These are phyloP conservation scores for Crithidia fasciculata DNA, from an alignment of 208 protist species.

Conservation along the genomic window DNA sequence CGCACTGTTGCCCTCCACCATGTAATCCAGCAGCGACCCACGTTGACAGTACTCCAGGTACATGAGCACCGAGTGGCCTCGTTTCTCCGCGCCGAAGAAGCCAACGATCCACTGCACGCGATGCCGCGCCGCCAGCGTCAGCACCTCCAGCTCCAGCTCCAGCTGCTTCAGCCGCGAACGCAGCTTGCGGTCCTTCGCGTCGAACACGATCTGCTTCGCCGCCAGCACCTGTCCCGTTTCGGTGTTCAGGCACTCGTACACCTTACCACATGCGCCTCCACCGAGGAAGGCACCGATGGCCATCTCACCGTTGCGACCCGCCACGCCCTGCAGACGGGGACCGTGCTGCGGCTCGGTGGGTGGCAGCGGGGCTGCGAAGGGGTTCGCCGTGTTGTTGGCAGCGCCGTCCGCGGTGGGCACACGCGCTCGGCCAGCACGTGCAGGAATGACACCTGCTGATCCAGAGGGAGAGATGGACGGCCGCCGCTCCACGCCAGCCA, in stretches of 20 bases:
- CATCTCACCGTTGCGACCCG: slow-evolving; percentile 66
- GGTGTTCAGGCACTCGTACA: slow-evolving; percentile 88
- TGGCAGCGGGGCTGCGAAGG: slow-evolving; percentile 53
- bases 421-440: not conserved
- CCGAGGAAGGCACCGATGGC: slow-evolving; percentile 85
- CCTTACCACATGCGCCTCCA: slow-evolving; percentile 86
- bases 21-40: slow-evolving; percentile 84
- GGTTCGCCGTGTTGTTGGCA: not conserved
- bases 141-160: slow-evolving; percentile 85
- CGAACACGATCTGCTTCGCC: slow-evolving; percentile 84
- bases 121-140: slow-evolving; percentile 64
- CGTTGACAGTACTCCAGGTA: slow-evolving; percentile 90
- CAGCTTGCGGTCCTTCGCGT: slow-evolving; percentile 87
- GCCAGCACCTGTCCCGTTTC: slow-evolving; percentile 81
- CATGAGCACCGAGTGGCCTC: slow-evolving; percentile 89
- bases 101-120: slow-evolving; percentile 86
- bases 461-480: not conserved
- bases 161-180: slow-evolving; percentile 70
- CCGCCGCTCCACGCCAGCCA: not conserved
- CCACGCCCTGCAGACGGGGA: slow-evolving; percentile 55
- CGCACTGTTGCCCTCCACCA: slow-evolving; percentile 51
- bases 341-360: slow-evolving; percentile 52
- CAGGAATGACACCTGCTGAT: not conserved
- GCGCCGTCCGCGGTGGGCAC: not conserved
- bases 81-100: slow-evolving; percentile 85